phyloP scores from a whole-genome alignment of 495 filamentous ascomycete genomes.

The Penicillium maclennaniae region DNA sequence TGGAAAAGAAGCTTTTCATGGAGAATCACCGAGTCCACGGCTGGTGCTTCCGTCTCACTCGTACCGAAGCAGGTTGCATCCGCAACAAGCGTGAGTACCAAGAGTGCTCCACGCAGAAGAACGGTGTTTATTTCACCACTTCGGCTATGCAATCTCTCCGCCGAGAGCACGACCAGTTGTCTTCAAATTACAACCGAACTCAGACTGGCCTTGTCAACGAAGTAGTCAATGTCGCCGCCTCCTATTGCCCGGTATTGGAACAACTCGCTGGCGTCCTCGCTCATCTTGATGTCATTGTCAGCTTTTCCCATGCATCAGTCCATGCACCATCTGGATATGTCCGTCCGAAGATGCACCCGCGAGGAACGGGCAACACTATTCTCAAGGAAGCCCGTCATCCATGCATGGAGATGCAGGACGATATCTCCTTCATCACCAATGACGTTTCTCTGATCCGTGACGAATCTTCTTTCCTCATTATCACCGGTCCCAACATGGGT shows the following conservation, averaged over 20 bases:
- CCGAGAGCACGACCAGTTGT: slow-evolving; percentile 90
- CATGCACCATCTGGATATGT: slow-evolving; percentile 91
- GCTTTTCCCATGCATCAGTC: slow-evolving; percentile 89
- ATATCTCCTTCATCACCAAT: slow-evolving; percentile 97
- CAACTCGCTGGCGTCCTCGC: slow-evolving; percentile 82
- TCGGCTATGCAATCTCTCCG: slow-evolving; percentile 74
- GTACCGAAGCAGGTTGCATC: slow-evolving; percentile 89
- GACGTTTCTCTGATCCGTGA: slow-evolving; percentile 82
- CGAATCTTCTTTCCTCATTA: slow-evolving; percentile 87
- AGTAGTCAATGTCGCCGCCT: slow-evolving; percentile 88
- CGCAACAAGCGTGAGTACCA: slow-evolving; percentile 85
- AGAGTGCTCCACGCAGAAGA: slow-evolving; percentile 98
- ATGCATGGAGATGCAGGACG: slow-evolving; percentile 99
- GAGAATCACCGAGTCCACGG: slow-evolving; percentile 95
- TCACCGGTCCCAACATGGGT: slow-evolving; percentile 98
- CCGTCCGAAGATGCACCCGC: slow-evolving; percentile 85
- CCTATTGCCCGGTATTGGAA: slow-evolving; percentile 92
- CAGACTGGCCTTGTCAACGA: slow-evolving; percentile 89
- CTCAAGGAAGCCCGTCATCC: slow-evolving; percentile 93
- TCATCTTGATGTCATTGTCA: slow-evolving; percentile 94
- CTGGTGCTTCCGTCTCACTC: slow-evolving; percentile 93
- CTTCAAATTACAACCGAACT: slow-evolving; percentile 92
- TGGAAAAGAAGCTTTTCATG: slow-evolving; percentile 96
- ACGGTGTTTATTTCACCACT: slow-evolving; percentile 97
- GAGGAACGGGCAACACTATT: slow-evolving; percentile 85